Conservation (phyloP, 1,139 yeast genomes). For the Blastobotrys proliferans region DNA sequence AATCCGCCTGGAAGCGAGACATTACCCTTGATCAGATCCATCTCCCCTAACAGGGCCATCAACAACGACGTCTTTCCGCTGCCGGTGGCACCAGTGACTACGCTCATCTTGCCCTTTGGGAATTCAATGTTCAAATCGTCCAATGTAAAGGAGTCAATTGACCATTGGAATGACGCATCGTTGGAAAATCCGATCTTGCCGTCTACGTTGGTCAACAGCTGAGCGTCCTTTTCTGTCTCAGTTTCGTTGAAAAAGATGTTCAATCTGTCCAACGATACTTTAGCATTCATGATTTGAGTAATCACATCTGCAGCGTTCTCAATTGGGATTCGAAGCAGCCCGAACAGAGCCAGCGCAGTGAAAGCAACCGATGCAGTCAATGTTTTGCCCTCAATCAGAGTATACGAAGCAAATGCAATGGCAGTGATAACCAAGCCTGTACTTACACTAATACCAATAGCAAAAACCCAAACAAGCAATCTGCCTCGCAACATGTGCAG, state of each 20-base stretch:
- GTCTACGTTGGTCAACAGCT: conserved; percentile 48
- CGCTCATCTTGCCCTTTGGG: conserved; percentile 69
- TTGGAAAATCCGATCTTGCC: conserved; percentile 71
- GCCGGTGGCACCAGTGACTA: conserved; percentile 93
- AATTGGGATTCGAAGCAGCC: conserved; percentile 75
- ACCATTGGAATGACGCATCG: conserved; percentile 80
- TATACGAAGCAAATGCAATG: conserved; percentile 73
- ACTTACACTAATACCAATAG: conserved; percentile 66
- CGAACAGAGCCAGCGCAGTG: conserved; percentile 81
- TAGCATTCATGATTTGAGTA: conserved; percentile 75
- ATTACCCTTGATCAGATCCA: conserved; percentile 68
- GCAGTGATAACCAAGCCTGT: conserved; percentile 79
- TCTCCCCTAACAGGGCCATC: conserved; percentile 89
- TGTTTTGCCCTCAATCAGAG: conserved; percentile 61
- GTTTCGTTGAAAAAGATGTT: conserved; percentile 71
- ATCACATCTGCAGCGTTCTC: conserved; percentile 87
- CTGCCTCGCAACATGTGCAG: conserved; percentile 53
- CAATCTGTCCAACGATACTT: conserved; percentile 84
- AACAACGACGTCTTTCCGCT: conserved; percentile 89
- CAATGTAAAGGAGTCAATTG: conserved; percentile 49
- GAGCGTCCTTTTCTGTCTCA: conserved; percentile 79
- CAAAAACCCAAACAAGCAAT: conserved; percentile 59
- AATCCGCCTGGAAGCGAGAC: conserved; percentile 67
- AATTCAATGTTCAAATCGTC: conserved; percentile 68
- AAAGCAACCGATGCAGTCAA: conserved; percentile 90